These are phyloP conservation scores for Gremmenia infestans DNA, from an alignment of 2,329 filamentous ascomycete genomes.

Conservation along the genomic window DNA sequence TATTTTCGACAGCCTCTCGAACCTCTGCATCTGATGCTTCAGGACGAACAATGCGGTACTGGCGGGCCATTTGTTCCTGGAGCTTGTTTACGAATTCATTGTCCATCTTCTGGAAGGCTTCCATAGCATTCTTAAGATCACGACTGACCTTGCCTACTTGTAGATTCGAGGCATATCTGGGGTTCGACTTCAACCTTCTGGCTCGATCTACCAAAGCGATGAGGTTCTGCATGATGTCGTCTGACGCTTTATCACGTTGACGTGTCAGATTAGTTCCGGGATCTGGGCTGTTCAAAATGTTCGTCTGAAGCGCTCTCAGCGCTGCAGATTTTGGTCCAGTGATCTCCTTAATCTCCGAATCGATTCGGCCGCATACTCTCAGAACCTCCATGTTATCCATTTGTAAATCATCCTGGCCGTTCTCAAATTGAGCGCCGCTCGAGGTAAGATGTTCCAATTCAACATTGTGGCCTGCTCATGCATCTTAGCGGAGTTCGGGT, in stretches of 20 bases:
- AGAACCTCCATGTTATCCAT: constrained; percentile 47
- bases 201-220: constrained; percentile 74
- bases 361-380: constrained; percentile 78
- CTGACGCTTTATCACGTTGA: constrained; percentile 67
- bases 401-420: constrained; percentile 56
- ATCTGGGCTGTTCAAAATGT: constrained; percentile 70
- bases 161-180: constrained; percentile 63
- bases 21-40: constrained; percentile 77
- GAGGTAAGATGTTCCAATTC: constrained; percentile 58
- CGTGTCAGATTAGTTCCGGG: constrained; percentile 56
- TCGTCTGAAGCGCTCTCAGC: constrained; percentile 58
- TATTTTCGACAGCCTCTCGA: constrained; percentile 68
- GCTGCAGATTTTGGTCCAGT: constrained; percentile 62
- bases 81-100: constrained; percentile 74
- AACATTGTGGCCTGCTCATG: constrained; percentile 35
- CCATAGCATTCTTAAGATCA: constrained; percentile 74
- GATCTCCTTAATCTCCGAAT: constrained; percentile 69
- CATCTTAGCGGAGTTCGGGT: neutral
- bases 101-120: constrained; percentile 76
- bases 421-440: constrained; percentile 44
- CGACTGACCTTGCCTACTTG: constrained; percentile 80
- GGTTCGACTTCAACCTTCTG: constrained; percentile 75
- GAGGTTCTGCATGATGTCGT: constrained; percentile 80
- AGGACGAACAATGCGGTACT: constrained; percentile 84
- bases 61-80: constrained; percentile 77